Percentiles rank a stretch among this genome's conserved stretches.
Conservation (phyloP, 2,329 filamentous ascomycete genomes). For the Lecanicillium sp. region DNA sequence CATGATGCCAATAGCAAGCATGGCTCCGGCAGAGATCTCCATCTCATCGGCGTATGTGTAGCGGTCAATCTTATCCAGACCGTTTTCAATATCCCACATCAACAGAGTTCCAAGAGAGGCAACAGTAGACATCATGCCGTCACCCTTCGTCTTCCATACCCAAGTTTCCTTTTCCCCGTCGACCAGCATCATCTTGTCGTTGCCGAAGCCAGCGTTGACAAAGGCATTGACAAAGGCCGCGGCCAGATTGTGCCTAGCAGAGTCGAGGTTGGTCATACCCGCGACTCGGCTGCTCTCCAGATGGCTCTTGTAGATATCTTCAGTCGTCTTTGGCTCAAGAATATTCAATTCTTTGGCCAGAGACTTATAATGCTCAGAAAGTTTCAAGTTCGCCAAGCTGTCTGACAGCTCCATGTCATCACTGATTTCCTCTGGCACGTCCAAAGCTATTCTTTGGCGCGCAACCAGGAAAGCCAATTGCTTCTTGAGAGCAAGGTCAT, state of each 20-base stretch:
- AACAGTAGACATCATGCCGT: conserved; percentile 93
- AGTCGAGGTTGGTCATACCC: conserved; percentile 90
- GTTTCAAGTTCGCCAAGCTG: conserved; percentile 76
- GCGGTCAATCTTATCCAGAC: conserved; percentile 87
- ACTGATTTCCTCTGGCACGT: conserved; percentile 55
- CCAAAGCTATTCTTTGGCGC: conserved; percentile 80
- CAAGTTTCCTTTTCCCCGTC: conserved; percentile 83
- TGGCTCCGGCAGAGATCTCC: conserved; percentile 78
- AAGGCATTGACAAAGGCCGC: conserved; percentile 96
- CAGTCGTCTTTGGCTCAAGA: conserved; percentile 88
- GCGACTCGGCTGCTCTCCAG: conserved; percentile 90
- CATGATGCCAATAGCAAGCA: conserved; percentile 91
- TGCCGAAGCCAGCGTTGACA: conserved; percentile 89
- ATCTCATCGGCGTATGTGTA: conserved; percentile 81
- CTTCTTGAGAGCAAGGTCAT: conserved; percentile 77
- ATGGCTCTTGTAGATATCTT: conserved; percentile 99
- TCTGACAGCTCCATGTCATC: conserved; percentile 71
- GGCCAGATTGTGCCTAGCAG: conserved; percentile 88
- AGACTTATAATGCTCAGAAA: conserved; percentile 88
- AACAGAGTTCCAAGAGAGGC: conserved; percentile 87
- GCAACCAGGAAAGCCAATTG: conserved; percentile 91
- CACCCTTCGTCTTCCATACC: conserved; percentile 99
- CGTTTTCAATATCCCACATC: conserved; percentile 88
- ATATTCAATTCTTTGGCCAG: conserved; percentile 95
- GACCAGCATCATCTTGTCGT: conserved; percentile 96